Evolutionary conservation across 192 early-diverging fungal genomes (phyloP).

Genomic region (Backusella tuberculispora): DNA sequence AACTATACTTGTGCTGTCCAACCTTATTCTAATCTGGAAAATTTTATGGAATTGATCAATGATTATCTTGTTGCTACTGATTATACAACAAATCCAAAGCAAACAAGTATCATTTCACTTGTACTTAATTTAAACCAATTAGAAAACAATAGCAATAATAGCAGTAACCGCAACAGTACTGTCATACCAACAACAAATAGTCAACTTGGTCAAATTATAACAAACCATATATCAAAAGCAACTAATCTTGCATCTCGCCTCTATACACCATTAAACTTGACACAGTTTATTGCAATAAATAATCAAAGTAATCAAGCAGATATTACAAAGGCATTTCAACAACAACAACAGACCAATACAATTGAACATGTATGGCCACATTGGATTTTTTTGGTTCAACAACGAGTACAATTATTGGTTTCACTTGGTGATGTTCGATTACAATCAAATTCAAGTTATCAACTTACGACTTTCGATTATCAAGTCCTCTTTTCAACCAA

Average conservation of each 20-base stretch:
- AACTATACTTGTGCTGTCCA: not conserved
- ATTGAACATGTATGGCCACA: constrained; percentile 20
- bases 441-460: not conserved
- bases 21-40: not conserved
- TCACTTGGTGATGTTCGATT: constrained; percentile 26
- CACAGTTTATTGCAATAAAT: not conserved
- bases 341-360: not conserved
- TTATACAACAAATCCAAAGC: not conserved
- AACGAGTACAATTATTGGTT: constrained; percentile 23
- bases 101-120: constrained; percentile 8
- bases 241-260: not conserved
- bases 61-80: not conserved
- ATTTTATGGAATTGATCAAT: not conserved
- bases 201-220: not conserved
- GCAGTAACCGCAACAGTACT: not conserved
- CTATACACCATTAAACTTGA: constrained; percentile 34
- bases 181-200: not conserved
- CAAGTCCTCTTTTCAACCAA: not conserved
- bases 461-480: not conserved
- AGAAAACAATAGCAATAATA: not conserved
- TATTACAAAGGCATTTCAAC: not conserved
- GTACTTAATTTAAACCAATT: constrained; percentile 10
- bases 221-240: not conserved
- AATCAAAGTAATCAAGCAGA: not conserved
- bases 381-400: constrained; percentile 25